Evolutionary conservation across 2,329 filamentous ascomycete genomes (phyloP).

Genomic region (Geosmithia putterillii): DNA sequence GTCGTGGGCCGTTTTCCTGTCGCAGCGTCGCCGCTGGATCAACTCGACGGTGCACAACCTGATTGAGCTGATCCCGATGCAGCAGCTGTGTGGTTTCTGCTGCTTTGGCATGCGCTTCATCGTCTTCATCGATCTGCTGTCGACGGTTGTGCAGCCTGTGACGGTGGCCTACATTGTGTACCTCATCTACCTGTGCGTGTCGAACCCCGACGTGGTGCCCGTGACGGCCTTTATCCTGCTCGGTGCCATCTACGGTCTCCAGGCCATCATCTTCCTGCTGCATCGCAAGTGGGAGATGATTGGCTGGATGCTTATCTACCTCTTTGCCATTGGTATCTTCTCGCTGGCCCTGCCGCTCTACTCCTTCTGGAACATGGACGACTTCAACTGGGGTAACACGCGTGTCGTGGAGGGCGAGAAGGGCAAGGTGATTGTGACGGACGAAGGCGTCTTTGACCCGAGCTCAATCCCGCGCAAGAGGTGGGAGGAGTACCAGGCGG

Average conservation of each 20-base stretch:
- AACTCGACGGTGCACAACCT: constrained; percentile 98
- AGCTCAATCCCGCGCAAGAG: constrained; percentile 88
- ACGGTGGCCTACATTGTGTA: constrained; percentile 84
- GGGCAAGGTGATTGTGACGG: constrained; percentile 80
- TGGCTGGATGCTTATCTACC: constrained; percentile 96
- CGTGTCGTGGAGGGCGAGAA: constrained; percentile 92
- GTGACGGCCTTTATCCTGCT: constrained; percentile 82
- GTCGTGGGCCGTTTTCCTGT: constrained; percentile 87
- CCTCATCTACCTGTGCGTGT: constrained; percentile 62
- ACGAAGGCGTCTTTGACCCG: constrained; percentile 97
- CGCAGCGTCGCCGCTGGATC: constrained; percentile 98
- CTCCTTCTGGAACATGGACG: constrained; percentile 99
- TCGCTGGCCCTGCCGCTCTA: constrained; percentile 83
- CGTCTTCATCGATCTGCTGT: constrained; percentile 86
- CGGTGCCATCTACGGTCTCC: constrained; percentile 91
- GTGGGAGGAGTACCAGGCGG: constrained; percentile 98
- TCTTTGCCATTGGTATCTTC: constrained; percentile 84
- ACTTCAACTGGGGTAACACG: constrained; percentile 99
- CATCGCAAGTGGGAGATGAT: constrained; percentile 99
- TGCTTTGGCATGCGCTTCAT: constrained; percentile 99
- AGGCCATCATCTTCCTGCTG: constrained; percentile 93
- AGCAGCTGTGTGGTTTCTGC: constrained; percentile 96
- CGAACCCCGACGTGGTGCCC: constrained; percentile 54
- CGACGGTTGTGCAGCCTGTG: constrained; percentile 84
- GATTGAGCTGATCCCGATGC: constrained; percentile 84